phyloP scores from a whole-genome alignment of 768 basidiomycete genomes.

The Leccinum arenicola region DNA sequence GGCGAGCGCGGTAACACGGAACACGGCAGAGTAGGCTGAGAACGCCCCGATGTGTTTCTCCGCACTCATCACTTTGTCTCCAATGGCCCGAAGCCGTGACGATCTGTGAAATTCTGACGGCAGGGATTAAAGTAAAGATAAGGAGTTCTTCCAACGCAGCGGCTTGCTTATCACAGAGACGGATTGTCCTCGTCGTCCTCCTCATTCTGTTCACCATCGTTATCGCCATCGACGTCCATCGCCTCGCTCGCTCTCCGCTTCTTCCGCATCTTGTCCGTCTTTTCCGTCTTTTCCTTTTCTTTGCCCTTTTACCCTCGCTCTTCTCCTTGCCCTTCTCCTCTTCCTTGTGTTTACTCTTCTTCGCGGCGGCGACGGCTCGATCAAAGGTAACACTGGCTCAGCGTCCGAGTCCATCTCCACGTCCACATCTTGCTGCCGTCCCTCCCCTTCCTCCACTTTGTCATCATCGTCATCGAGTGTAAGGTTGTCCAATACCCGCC shows the following conservation, averaged over 20 bases:
- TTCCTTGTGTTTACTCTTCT: slow-evolving; percentile 46
- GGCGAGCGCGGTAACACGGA: too few species aligned
- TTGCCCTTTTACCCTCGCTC: neutral
- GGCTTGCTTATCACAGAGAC: too few species aligned
- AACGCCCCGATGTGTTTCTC: too few species aligned
- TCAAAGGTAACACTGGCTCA: slow-evolving; percentile 52
- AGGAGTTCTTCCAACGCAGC: too few species aligned
- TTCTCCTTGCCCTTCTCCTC: slow-evolving; percentile 11
- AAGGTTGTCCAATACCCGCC: slow-evolving; percentile 80
- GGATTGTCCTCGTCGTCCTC: slow-evolving; percentile 41
- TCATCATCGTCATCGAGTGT: slow-evolving; percentile 65
- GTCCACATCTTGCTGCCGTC: slow-evolving; percentile 19
- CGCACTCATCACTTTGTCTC: too few species aligned
- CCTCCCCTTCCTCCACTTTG: slow-evolving; percentile 46
- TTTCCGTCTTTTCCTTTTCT: neutral
- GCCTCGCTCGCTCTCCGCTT: slow-evolving; percentile 67
- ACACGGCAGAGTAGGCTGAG: too few species aligned
- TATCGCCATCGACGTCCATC: slow-evolving; percentile 60
- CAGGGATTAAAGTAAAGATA: too few species aligned
- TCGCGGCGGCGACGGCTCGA: slow-evolving; percentile 56
- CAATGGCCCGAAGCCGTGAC: too few species aligned
- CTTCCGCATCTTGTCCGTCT: slow-evolving; percentile 32
- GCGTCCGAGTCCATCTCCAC: slow-evolving; percentile 42
- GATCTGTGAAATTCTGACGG: too few species aligned
- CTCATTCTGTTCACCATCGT: slow-evolving; percentile 26